Base-by-base conservation (phyloP, 495 filamentous ascomycete species). In the Tricharina praecox region DNA sequence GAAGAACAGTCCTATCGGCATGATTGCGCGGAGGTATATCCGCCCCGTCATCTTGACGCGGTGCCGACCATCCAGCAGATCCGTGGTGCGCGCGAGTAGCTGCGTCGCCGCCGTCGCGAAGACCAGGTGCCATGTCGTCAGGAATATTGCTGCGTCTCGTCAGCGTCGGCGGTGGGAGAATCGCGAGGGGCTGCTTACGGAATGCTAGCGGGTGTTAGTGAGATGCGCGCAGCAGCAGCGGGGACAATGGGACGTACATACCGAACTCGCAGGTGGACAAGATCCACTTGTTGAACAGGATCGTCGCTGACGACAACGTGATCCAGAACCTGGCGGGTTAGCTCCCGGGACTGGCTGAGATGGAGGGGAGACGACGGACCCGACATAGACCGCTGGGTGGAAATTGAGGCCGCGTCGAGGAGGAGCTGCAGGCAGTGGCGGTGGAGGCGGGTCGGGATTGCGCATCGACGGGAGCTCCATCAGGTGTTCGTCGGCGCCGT, bases 281-380 rank as follows among this genome's bases (percentile, higher is more conserved):
- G 54, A 97, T 88, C 75, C 82, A 90, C 76, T 97, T 97, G 81
- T 97, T 96, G 80, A 94, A 96, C 34, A 96, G 67, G 57, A 96
- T 96, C 54, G 94, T 84, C 55, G 77, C 81, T 18, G 86, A 93
- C 61, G 85, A 93, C 57, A 94, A 67, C 40, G 78, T 64, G 53
- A 97, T 96, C 90, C 90, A 97, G 57, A 75, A 64, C 51, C 88
- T 7, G 41, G 50, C 23, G 16, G 28, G 15, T 20, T 34, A 48
- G 15, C 13, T 40, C 37, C 11, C 11, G 10, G 45, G 33, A 37
- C 51, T 26, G 56, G 49, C 13, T 11, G 47, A 39, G 33, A 34
- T 34, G 40, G 47, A 5, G 15, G 42, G 56, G 66, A 48, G 67
- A 15, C 23, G 38, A 73, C 85, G 70, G 66, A 94, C 85, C 70